A percentile compares a stretch with the other conserved stretches of the same genome.
These are phyloP conservation scores for Cylindrotheca closterium DNA, from an alignment of 108 stramenopile species.

Conservation along the genomic window DNA sequence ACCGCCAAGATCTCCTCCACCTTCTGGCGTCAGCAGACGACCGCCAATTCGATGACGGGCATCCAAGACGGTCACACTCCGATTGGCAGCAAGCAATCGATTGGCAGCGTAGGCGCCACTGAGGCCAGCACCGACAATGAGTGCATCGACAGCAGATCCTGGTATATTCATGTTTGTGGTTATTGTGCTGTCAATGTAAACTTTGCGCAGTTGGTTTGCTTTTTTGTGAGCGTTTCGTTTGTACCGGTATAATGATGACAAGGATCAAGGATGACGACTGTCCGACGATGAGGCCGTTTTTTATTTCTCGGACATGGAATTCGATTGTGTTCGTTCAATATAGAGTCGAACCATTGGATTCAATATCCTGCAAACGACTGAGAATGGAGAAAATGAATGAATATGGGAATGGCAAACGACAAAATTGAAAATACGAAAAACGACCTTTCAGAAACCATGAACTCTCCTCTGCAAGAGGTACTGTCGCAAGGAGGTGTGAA, in stretches of 20 bases:
- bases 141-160: neutral
- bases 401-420: neutral
- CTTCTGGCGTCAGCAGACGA: neutral
- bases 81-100: neutral
- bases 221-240: too few relatives aligned
- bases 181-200: too few relatives aligned
- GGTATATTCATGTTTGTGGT: constrained; percentile 1
- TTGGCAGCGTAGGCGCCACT: neutral
- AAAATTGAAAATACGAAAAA: neutral
- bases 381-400: neutral
- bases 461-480: constrained; percentile 1
- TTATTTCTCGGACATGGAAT: too few relatives aligned
- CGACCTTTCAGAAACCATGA: neutral
- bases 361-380: neutral
- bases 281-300: too few relatives aligned
- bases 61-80: neutral
- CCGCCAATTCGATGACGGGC: neutral
- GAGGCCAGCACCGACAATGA: neutral
- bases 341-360: too few relatives aligned
- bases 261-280: too few relatives aligned
- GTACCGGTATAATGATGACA: neutral
- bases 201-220: too few relatives aligned
- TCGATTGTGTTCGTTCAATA: too few relatives aligned
- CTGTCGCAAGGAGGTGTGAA: constrained; percentile 22
- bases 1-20: neutral